Evolutionary conservation across 257 asterid species (phyloP).

Genomic region (Coffea canephora): DNA sequence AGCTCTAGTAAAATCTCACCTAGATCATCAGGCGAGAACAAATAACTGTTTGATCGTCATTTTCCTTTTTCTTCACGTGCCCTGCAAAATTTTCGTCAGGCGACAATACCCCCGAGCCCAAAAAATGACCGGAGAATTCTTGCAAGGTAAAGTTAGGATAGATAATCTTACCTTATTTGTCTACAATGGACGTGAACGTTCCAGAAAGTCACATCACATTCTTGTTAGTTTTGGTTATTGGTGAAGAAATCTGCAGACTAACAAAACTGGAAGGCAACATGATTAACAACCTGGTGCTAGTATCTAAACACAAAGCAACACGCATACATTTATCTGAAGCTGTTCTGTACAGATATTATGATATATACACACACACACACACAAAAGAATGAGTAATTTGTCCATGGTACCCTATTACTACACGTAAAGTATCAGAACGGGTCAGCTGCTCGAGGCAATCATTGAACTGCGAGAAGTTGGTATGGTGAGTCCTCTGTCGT

Average conservation of each 20-base stretch:
- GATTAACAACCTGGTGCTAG: too few species aligned
- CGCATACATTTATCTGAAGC: slow-evolving; percentile 11
- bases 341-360: slow-evolving; percentile 41
- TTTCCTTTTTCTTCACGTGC: neutral
- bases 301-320: neutral
- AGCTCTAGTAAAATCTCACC: too few species aligned
- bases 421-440: neutral
- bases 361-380: slow-evolving; percentile 40
- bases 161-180: too few species aligned
- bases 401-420: slow-evolving; percentile 5
- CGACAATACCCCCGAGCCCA: too few species aligned
- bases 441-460: slow-evolving; percentile 59
- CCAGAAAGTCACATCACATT: neutral
- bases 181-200: too few species aligned
- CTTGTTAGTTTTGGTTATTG: neutral
- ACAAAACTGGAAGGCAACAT: neutral
- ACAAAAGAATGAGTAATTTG: neutral
- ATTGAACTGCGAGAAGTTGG: slow-evolving; percentile 38
- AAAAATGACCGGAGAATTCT: neutral
- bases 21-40: neutral
- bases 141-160: too few species aligned
- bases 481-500: slow-evolving; percentile 46
- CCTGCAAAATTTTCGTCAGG: too few species aligned
- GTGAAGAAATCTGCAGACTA: neutral
- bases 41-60: neutral